These are phyloP conservation scores for Phytophthora lateralis DNA, from an alignment of 352 stramenopile species.

Conservation along the genomic window DNA sequence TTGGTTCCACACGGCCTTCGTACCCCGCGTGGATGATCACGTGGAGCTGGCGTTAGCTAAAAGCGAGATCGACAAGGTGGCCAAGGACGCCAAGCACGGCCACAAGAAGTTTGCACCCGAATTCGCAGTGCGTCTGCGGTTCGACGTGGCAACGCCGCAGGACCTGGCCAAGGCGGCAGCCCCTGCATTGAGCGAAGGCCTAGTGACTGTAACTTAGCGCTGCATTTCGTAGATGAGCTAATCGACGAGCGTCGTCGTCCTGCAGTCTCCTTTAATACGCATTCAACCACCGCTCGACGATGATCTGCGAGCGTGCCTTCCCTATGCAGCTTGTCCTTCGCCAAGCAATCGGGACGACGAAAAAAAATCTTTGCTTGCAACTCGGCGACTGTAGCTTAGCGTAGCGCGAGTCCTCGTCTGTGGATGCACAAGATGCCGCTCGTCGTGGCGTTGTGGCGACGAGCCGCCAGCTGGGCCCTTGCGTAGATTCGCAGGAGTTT, in stretches of 20 bases:
- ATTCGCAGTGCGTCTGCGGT: constrained; percentile 57
- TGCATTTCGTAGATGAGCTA: constrained; percentile 14
- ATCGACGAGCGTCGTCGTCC: not conserved
- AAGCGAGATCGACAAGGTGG: constrained; percentile 70
- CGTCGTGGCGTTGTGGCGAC: constrained; percentile 11
- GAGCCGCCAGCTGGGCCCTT: constrained; percentile 7
- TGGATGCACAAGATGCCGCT: constrained; percentile 29
- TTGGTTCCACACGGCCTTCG: constrained; percentile 83
- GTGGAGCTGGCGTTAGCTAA: constrained; percentile 55
- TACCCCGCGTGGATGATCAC: constrained; percentile 29
- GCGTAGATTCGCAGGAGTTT: not conserved
- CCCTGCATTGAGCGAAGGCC: constrained; percentile 5
- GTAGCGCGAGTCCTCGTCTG: constrained; percentile 11
- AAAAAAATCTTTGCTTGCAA: constrained; percentile 19
- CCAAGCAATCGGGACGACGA: constrained; percentile 18
- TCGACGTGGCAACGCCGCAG: constrained; percentile 44
- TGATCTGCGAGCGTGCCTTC: constrained; percentile 5
- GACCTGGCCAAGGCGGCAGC: constrained; percentile 22
- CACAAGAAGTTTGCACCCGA: constrained; percentile 64
- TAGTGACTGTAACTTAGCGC: not conserved
- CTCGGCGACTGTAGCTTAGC: constrained; percentile 7
- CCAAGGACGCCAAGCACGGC: constrained; percentile 72
- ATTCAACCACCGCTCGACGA: constrained; percentile 16
- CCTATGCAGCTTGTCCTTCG: constrained; percentile 5
- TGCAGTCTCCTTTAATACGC: not conserved